A percentile compares a stretch with the other conserved stretches of the same genome.
Conservation (phyloP, 805 yeast genomes). For the Kodamaea fukazawae region DNA sequence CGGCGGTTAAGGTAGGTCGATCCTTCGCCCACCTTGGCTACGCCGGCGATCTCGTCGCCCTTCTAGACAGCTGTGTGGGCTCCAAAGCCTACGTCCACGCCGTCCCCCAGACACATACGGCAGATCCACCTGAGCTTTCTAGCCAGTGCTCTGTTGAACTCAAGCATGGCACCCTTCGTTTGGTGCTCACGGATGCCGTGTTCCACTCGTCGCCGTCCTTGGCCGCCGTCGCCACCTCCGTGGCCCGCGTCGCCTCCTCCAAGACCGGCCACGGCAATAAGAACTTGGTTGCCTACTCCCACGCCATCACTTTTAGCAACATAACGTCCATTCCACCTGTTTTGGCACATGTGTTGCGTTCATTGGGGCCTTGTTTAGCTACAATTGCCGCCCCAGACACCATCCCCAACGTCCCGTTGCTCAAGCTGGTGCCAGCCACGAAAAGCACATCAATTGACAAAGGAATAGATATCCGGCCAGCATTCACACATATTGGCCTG, state of each 20-base stretch:
- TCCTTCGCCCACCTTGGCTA: too few species aligned
- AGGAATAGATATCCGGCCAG: background rate
- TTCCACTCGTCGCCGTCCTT: slow-evolving; percentile 11
- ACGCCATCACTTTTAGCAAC: slow-evolving; percentile 10
- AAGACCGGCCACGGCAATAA: slow-evolving; percentile 22
- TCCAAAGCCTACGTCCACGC: slow-evolving; percentile 6
- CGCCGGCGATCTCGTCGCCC: too few species aligned
- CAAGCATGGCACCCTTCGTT: slow-evolving; percentile 5
- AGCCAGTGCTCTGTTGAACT: slow-evolving; percentile 3
- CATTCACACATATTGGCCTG: background rate
- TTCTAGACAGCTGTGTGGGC: too few species aligned
- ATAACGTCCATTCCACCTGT: slow-evolving; percentile 2
- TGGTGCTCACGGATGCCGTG: slow-evolving; percentile 7
- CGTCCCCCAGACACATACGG: slow-evolving; percentile 1
- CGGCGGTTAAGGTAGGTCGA: too few species aligned
- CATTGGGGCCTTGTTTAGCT: background rate
- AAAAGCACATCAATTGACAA: background rate
- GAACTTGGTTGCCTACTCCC: slow-evolving; percentile 12
- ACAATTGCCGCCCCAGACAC: too few species aligned
- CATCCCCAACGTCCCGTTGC: background rate
- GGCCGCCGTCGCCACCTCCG: slow-evolving; percentile 8
- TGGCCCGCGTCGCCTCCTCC: slow-evolving; percentile 12
- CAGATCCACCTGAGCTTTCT: background rate
- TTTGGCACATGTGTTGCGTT: slow-evolving; percentile 7
- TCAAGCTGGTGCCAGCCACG: background rate